These are phyloP conservation scores for Botrytis byssoidea DNA, from an alignment of 2,329 filamentous ascomycete genomes.

Conservation along the genomic window DNA sequence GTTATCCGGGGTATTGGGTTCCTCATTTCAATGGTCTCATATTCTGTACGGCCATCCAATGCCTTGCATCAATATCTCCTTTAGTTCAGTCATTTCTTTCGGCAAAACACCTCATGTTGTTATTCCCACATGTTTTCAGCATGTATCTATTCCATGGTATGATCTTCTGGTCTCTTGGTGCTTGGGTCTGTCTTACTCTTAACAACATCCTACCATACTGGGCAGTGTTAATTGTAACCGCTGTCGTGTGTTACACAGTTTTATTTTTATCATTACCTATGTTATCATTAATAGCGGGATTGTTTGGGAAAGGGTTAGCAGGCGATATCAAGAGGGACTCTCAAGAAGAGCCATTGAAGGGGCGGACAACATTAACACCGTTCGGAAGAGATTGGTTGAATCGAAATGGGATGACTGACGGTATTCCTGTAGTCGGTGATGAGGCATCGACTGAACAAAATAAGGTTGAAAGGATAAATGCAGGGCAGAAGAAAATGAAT, in stretches of 20 bases:
- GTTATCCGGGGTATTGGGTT: conserved; percentile 45
- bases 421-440: neutral
- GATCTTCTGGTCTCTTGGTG: conserved; percentile 38
- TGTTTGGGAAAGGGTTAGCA: conserved; percentile 27
- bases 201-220: conserved; percentile 32
- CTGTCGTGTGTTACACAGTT: conserved; percentile 6
- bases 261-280: conserved; percentile 25
- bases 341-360: conserved; percentile 19
- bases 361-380: conserved; percentile 23
- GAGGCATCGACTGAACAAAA: too few relatives aligned
- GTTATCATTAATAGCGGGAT: conserved; percentile 32
- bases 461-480: neutral
- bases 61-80: conserved; percentile 40
- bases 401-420: conserved; percentile 8
- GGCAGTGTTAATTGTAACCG: conserved; percentile 19
- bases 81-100: conserved; percentile 45
- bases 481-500: neutral
- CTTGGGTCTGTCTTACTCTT: conserved; percentile 31
- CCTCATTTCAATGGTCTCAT: conserved; percentile 46
- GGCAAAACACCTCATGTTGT: conserved; percentile 41
- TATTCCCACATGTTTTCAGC: conserved; percentile 51
- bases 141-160: conserved; percentile 49
- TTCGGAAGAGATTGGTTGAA: conserved; percentile 24
- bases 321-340: conserved; percentile 25
- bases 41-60: conserved; percentile 41